Evolutionary conservation across 2,329 filamentous ascomycete genomes (phyloP), one percentile per base, ranked within the genome.

Genomic region (Tolypocladium sp.): DNA sequence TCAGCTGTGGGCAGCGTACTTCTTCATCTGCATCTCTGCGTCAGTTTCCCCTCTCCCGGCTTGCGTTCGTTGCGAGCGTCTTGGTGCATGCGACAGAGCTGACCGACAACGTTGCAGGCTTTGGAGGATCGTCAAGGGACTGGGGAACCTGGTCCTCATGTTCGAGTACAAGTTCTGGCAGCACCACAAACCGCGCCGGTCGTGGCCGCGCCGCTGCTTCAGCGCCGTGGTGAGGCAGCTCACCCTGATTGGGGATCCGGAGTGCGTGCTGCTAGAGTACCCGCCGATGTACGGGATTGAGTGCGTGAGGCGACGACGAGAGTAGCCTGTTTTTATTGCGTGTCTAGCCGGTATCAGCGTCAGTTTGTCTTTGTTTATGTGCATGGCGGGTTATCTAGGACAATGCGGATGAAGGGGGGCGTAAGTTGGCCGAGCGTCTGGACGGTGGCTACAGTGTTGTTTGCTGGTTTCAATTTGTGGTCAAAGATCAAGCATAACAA

Each of bases 231-330:
- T 70, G 38, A 65, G 71, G 0, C 65, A 68, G 1, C 59, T 76
- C 33, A 70, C 76, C n/a, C 71, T 75, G 54, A 77, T 73, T 73
- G 76, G 74, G 6, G 76, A 77, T 40, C 75, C 76, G 9, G 72
- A 73, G 49, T 71, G 68, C 25, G 65, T 76, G 5, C 72, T 76
- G 59, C 74, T 76, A 58, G 69, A 68, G 35, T 76, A 74, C 46
- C 71, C 72, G 2, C 68, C 65, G 33, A 67, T 27, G 58, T 70
- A 51, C 46, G 13, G 37, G 4, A 13, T 38, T 7, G 37, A 17
- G 37, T 38, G 37, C 13, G 4, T 38, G 37, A 38, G 2, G 37
- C 37, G 37, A 7, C 37, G 37, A 7, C 27, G 46, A 15, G 13
- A 2, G 9, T 51, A 46, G 20, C 20, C 20, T 25, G 42, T 20